Percentiles rank a stretch among this genome's conserved stretches.
These are phyloP conservation scores for Berkeleyomyces rouxiae DNA, from an alignment of 2,329 filamentous ascomycete genomes.

Conservation along the genomic window DNA sequence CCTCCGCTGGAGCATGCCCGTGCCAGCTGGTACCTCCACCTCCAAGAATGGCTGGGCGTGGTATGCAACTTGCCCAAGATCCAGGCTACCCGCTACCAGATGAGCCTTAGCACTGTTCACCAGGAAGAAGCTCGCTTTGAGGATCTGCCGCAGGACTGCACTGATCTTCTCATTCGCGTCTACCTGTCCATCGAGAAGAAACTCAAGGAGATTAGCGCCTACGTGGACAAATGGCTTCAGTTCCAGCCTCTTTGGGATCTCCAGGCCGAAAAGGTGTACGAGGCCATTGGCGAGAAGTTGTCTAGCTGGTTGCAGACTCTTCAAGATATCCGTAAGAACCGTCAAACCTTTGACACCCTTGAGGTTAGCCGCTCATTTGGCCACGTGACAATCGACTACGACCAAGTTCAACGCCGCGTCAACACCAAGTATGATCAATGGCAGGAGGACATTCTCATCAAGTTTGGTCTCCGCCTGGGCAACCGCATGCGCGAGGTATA, in stretches of 20 bases:
- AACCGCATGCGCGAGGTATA: slow-evolving; percentile 85
- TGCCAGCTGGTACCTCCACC: slow-evolving; percentile 81
- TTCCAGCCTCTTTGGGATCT: slow-evolving; percentile 98
- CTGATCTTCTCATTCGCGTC: slow-evolving; percentile 59
- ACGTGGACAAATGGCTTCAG: slow-evolving; percentile 95
- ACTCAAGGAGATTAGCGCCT: slow-evolving; percentile 59
- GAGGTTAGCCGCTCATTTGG: slow-evolving; percentile 87
- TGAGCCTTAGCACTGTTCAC: slow-evolving; percentile 55
- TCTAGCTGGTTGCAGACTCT: slow-evolving; percentile 86
- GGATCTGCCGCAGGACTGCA: slow-evolving; percentile 69
- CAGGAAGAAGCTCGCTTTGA: slow-evolving; percentile 59
- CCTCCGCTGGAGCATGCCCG: slow-evolving; percentile 83
- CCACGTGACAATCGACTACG: slow-evolving; percentile 89
- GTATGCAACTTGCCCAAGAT: slow-evolving; percentile 88
- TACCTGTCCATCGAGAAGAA: slow-evolving; percentile 75
- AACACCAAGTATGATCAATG: slow-evolving; percentile 99
- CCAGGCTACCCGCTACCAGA: slow-evolving; percentile 88
- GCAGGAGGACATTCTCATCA: slow-evolving; percentile 92
- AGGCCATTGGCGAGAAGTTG: slow-evolving; percentile 77
- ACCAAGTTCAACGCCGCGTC: slow-evolving; percentile 96
- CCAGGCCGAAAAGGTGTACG: slow-evolving; percentile 88
- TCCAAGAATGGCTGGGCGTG: slow-evolving; percentile 85
- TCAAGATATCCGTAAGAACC: slow-evolving; percentile 92
- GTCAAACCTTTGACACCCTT: slow-evolving; percentile 92
- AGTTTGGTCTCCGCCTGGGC: slow-evolving; percentile 80